Evolutionary conservation across 2,329 filamentous ascomycete species (phyloP), one percentile per base, ranked within the genome.

Genomic region (Penicillium sumatraense): DNA sequence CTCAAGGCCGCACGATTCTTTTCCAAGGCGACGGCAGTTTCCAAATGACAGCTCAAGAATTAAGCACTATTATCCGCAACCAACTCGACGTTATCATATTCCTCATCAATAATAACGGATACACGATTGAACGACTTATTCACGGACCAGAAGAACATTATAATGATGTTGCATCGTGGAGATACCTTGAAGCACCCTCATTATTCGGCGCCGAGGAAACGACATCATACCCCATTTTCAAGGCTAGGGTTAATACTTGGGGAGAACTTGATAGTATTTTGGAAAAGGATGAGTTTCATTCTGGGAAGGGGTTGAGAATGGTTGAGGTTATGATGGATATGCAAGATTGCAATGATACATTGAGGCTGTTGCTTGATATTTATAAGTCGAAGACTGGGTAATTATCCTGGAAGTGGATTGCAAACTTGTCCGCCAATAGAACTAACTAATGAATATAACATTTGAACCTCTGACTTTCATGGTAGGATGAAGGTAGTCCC

Each of bases 11-110:
- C 59, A 90, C 88, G 0, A 86, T 96, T 45, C 79, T 96, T 29
- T 91, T 96, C 68, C 89, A 91, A 14, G 91, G 91, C 13, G 91
- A 96, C 68, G 91, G 91, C 14, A 90, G 86, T 41, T 88, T 96
- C 76, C 91, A 96, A 72, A 80, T 96, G 54, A 93, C 90, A 0
- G 89, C 83, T 0, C 91, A 96, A 71, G 91, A 93, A 74, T 72
- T 96, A 60, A 89, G 86, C 70, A 95, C 90, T 3, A 93, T 96
- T 81, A 85, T 96, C 58, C 83, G 86, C n/a, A 85, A 89, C 51
- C 79, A 81, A 14, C 77, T 93, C 42, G 86, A 87, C 57, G 83
- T 89, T n/a, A 91, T 91, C 68, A 86, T 95, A 58, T 91, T 95
- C 70, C 78, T 93, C 55, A 87, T 95, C 61, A 89, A 88, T 80